A percentile compares a stretch with the other conserved stretches of the same genome.
Evolutionary conservation across 768 basidiomycete genomes (phyloP).

Genomic region (Stropharia rugosoannulata): DNA sequence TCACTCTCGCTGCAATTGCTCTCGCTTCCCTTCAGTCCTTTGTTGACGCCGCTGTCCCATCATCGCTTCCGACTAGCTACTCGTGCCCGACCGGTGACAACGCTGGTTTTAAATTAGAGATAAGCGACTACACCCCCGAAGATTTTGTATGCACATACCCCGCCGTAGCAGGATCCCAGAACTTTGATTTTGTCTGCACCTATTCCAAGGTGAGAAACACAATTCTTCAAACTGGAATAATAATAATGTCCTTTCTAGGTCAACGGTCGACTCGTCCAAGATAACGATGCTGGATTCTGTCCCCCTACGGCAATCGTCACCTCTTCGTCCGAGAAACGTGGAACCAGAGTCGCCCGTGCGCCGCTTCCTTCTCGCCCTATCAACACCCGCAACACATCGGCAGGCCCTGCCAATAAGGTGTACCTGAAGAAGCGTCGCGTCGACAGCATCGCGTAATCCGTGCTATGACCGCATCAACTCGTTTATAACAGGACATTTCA

Average conservation of each 20-base stretch:
- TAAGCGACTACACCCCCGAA: not conserved
- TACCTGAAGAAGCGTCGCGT: not conserved
- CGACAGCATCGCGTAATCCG: not conserved
- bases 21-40: not conserved
- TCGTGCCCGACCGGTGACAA: not conserved
- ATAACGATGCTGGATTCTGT: not conserved
- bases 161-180: not conserved
- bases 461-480: too few relatives aligned
- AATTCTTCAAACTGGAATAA: not conserved
- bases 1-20: not conserved
- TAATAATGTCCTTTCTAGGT: not conserved
- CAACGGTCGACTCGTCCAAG: not conserved
- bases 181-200: not conserved
- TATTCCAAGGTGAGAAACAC: not conserved
- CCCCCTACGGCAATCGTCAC: not conserved
- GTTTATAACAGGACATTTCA: too few relatives aligned
- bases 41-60: not conserved
- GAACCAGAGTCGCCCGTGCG: not conserved
- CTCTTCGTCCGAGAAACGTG: not conserved
- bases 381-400: not conserved
- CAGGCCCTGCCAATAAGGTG: not conserved
- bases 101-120: not conserved
- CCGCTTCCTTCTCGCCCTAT: not conserved
- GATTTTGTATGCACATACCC: not conserved
- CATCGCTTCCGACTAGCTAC: not conserved